A percentile compares a stretch with the other conserved stretches of the same genome.
These are phyloP conservation scores for Ascochyta pisi DNA, from an alignment of 2,329 filamentous ascomycete species.

Conservation along the genomic window DNA sequence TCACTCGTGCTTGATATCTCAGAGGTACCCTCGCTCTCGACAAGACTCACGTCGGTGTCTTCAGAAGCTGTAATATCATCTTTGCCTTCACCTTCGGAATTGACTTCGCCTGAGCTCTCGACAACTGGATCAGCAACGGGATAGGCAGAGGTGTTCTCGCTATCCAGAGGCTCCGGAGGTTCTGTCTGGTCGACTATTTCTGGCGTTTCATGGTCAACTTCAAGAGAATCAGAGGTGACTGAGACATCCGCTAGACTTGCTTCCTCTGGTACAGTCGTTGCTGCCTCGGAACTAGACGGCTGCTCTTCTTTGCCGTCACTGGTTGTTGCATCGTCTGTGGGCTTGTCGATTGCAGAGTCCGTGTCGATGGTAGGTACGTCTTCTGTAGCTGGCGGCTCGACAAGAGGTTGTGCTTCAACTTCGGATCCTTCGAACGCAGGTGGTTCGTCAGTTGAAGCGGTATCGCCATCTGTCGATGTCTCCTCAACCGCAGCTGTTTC, in stretches of 20 bases:
- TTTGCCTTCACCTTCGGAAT: slow-evolving; percentile 5
- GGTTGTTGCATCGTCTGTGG: not conserved
- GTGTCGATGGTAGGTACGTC: not conserved
- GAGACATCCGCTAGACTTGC: not conserved
- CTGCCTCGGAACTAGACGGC: not conserved
- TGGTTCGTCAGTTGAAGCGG: not conserved
- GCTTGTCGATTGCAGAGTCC: not conserved
- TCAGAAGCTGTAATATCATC: not conserved
- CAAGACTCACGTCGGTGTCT: not conserved
- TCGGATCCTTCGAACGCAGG: not conserved
- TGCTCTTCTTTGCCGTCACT: not conserved
- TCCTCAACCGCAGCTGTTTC: not conserved
- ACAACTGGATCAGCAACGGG: not conserved
- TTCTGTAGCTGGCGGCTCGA: not conserved
- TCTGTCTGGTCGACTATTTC: not conserved
- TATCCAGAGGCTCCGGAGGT: not conserved
- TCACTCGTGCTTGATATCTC: not conserved
- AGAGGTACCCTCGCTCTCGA: slow-evolving; percentile 4
- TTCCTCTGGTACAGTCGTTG: not conserved
- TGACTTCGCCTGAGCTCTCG: not conserved
- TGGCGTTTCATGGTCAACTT: not conserved
- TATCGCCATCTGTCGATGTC: not conserved
- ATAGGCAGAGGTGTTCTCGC: not conserved
- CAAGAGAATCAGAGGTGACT: not conserved
- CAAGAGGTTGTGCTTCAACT: not conserved